A percentile compares a stretch with the other conserved stretches of the same genome.
Conservation (phyloP, 306 rosid species). For the Begonia loranthoides region DNA sequence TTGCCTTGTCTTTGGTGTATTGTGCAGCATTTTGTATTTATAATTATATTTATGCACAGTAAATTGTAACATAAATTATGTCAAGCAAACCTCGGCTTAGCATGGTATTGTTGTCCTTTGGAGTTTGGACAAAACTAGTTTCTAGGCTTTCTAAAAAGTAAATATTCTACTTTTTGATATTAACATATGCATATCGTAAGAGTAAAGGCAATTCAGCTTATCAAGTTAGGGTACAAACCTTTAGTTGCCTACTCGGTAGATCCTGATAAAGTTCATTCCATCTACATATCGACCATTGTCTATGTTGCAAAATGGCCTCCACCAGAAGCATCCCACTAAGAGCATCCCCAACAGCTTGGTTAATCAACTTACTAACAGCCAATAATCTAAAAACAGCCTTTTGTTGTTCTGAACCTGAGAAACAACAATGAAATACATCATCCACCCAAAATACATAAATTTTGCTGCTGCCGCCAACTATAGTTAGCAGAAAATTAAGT, state of each 20-base stretch:
- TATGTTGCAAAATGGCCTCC: constrained; percentile 63
- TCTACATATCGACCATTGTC: constrained; percentile 62
- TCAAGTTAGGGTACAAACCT: constrained; percentile 25
- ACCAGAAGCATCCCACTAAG: constrained; percentile 81
- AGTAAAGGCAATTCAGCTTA: background rate
- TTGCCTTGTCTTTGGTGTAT: background rate
- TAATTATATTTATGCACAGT: too few species aligned
- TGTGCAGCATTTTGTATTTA: background rate
- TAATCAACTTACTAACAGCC: constrained; percentile 66
- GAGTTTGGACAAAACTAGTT: background rate
- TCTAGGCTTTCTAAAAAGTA: background rate
- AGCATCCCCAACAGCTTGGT: constrained; percentile 95
- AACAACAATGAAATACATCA: constrained; percentile 11
- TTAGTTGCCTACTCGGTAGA: constrained; percentile 89
- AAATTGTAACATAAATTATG: background rate
- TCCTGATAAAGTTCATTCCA: constrained; percentile 84
- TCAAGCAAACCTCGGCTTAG: background rate
- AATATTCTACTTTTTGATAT: background rate
- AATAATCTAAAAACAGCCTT: constrained; percentile 67
- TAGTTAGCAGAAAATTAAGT: constrained; percentile 13
- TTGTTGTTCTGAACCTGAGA: constrained; percentile 50
- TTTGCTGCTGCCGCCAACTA: too few species aligned
- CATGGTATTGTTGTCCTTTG: too few species aligned
- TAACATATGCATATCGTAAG: background rate
- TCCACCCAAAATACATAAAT: constrained; percentile 3